Evolutionary conservation across 2,329 filamentous ascomycete species (phyloP), one percentile per base, ranked within the genome.

Genomic region (Scleromitrula shiraiana): DNA sequence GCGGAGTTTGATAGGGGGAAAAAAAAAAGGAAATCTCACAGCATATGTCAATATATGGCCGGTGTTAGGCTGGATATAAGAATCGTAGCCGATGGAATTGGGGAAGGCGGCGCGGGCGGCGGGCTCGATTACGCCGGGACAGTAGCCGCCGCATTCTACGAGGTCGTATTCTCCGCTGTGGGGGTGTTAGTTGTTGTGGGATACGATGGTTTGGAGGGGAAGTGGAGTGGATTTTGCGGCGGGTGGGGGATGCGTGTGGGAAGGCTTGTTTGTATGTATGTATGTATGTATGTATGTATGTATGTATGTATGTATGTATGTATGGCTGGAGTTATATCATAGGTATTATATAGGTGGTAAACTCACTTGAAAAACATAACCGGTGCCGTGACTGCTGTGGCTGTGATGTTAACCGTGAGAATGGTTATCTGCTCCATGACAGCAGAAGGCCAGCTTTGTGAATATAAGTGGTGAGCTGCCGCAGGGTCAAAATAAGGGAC

Each of bases 111-210:
- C 14, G 10, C 5, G n/a, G 2, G 36, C 38, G 5, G 35, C 29
- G 1, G 46, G 46, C 9, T 43, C 36, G 10, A 45, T 27, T 10
- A 50, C 29, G 3, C 24, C 37, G 12, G 10, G 32, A 23, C 48
- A 53, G 10, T 53, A 15, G 1, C 48, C 40, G 17, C 35, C 46
- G 41, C 48, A 53, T 26, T 50, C 48, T 9, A 53, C 39, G 3
- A 53, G 27, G 41, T 49, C 51, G 14, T 41, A 45, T 23, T 53
- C 41, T 3, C 51, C 48, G 24, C 33, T 45, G 12, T 48, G 48
- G 7, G 3, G n/a, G 7, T n/a, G 12, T 48, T 24, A 44, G 42
- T 20, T 8, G n/a, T n/a, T n/a, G n/a, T n/a, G n/a, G n/a, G n/a
- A n/a, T n/a, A n/a, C n/a, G n/a, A n/a, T n/a, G n/a, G n/a, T n/a